Evolutionary conservation across 2,329 filamentous ascomycete genomes (phyloP), one percentile per base, ranked within the genome.

Genomic region (Verticillium dahliae): DNA sequence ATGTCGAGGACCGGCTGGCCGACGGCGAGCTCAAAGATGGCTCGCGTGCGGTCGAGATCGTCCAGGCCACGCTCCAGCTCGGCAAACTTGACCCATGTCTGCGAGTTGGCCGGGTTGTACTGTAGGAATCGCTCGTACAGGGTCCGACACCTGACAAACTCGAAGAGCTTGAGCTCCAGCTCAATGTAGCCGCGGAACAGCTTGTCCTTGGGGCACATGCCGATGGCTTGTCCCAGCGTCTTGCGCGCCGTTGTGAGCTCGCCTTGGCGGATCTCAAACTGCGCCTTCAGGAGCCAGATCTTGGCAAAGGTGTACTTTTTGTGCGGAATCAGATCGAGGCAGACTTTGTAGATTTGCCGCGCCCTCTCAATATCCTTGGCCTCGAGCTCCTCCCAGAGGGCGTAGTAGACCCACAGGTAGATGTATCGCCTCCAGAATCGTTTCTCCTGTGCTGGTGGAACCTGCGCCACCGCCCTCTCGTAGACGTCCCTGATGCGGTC

Each of bases 241-340:
- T 97, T 99, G 41, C 95, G 85, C 27, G 95, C 93, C 4, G 87
- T 80, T 31, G 87, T 83, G 6, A 98, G 82, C 67, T 97, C 85
- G 72, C 89, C 86, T 70, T 97, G 93, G 13, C 95, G 90, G 39
- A 98, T 83, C 72, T 98, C 93, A 67, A 98, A 97, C 63, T 96
- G 90, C 1, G 94, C 92, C 69, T 94, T 96, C 76, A 96, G 82
- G 55, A 98, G 80, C 95, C 95, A 99, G 58, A 98, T 81, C 75
- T 99, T 99, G 72, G 92, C 91, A 73, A 98, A 99, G 0, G 95
- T 98, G 76, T 98, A 99, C 70, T 91, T 91, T 73, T 96, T 96
- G 79, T 99, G 95, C 0, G 95, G 95, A 67, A 99, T 89, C 56
- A 98, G 78, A 64, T 89, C 89, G 56, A 98, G 77, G 69, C 92